phyloP scores from a whole-genome alignment of 2,329 filamentous ascomycete species.

The Beauveria pseudobassiana region DNA sequence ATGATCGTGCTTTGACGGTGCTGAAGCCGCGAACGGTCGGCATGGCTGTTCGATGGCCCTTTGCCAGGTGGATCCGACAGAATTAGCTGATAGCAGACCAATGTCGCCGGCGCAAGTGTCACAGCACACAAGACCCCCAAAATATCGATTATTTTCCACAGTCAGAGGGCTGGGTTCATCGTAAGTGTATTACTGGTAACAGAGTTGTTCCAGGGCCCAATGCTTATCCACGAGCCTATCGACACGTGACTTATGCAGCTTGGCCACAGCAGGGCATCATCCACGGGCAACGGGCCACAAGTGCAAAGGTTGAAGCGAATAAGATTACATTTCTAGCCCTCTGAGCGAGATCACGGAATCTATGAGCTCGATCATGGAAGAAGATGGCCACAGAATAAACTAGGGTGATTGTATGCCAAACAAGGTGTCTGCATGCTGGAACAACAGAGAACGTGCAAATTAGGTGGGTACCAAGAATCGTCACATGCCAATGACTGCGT shows the following conservation, averaged over 20 bases:
- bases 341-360: no score
- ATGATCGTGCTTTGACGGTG: slow-evolving; percentile 67
- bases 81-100: background rate
- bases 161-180: background rate
- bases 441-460: background rate
- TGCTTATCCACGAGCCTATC: slow-evolving; percentile 3
- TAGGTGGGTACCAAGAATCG: background rate
- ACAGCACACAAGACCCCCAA: background rate
- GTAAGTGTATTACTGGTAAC: background rate
- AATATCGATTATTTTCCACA: background rate
- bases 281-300: no score
- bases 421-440: background rate
- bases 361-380: no score
- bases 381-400: no score
- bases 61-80: background rate
- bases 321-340: no score
- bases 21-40: slow-evolving; percentile 47
- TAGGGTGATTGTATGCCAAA: background rate
- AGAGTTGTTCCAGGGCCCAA: background rate
- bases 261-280: no score
- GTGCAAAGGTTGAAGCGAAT: no score
- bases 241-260: slow-evolving; percentile 2
- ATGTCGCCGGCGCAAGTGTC: background rate
- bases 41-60: slow-evolving; percentile 19
- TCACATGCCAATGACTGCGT: background rate